Percentiles rank a stretch among this genome's conserved stretches.
These are phyloP conservation scores for Trypanosomatidae sp. DNA, from an alignment of 208 protist species.

Conservation along the genomic window DNA sequence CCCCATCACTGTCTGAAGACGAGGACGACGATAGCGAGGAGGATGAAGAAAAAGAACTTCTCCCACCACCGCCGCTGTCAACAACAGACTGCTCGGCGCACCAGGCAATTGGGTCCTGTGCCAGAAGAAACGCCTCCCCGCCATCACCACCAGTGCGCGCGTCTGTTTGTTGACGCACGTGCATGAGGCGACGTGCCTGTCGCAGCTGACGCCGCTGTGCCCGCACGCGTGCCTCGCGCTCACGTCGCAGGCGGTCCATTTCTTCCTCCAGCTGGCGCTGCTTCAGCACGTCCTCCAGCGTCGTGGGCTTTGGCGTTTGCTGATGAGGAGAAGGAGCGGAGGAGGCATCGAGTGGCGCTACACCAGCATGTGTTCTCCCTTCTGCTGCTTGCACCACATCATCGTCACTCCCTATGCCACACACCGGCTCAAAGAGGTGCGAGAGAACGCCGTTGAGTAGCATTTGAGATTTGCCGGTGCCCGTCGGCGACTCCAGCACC, in stretches of 20 bases:
- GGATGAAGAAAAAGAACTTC: too few species aligned
- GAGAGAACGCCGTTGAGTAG: constrained; percentile 89
- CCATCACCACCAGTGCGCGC: neutral
- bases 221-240: constrained; percentile 28
- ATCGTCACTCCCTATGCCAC: too few species aligned
- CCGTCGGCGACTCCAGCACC: constrained; percentile 95
- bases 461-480: constrained; percentile 95
- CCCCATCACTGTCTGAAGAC: constrained; percentile 1
- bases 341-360: too few species aligned
- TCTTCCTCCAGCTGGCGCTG: constrained; percentile 42
- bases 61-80: neutral
- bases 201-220: constrained; percentile 21
- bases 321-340: too few species aligned
- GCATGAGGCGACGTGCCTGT: constrained; percentile 16
- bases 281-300: constrained; percentile 20
- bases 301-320: too few species aligned
- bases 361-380: too few species aligned
- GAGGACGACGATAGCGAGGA: constrained; percentile 16
- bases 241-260: constrained; percentile 8
- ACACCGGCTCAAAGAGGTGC: constrained; percentile 52
- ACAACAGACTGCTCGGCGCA: constrained; percentile 11
- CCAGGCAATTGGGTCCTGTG: constrained; percentile 24
- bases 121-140: constrained; percentile 15
- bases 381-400: too few species aligned
- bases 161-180: constrained; percentile 16